Evolutionary conservation across 208 protist genomes (phyloP).

Genomic region (Pavlovales sp.): DNA sequence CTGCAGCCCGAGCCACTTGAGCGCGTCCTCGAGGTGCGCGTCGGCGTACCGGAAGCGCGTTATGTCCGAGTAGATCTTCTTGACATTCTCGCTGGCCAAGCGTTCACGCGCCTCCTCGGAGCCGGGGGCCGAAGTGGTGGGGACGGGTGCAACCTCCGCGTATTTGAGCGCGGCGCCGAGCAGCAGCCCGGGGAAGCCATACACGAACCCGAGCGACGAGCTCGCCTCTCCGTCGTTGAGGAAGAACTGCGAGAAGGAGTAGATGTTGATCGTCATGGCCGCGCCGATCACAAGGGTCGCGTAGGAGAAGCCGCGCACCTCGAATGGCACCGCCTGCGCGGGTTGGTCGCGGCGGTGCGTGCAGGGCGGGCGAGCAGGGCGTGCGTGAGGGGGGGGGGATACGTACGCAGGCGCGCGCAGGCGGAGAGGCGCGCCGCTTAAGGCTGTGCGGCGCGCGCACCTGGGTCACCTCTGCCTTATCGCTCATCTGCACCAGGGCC

Average conservation of each 20-base stretch:
- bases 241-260: background rate
- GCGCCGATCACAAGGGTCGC: background rate
- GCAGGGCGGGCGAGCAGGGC: too few relatives aligned
- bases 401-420: too few relatives aligned
- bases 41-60: conserved; percentile 37
- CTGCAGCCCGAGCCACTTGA: background rate
- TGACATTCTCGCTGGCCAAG: background rate
- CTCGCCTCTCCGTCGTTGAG: background rate
- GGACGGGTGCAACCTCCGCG: background rate
- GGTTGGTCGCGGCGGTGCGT: too few relatives aligned
- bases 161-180: background rate
- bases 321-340: background rate
- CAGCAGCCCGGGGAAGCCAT: background rate
- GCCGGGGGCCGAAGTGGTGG: background rate
- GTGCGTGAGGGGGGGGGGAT: too few relatives aligned
- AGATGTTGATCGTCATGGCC: background rate
- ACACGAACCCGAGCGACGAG: conserved; percentile 5
- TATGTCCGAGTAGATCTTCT: conserved; percentile 23
- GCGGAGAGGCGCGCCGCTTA: too few relatives aligned
- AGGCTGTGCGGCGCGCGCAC: too few relatives aligned
- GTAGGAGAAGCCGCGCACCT: conserved; percentile 15
- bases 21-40: conserved; percentile 6
- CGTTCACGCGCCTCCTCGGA: background rate
- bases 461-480: too few relatives aligned
- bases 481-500: too few relatives aligned